These are phyloP conservation scores for Candida frijolesensis DNA, from an alignment of 1,139 yeast species.

Conservation along the genomic window DNA sequence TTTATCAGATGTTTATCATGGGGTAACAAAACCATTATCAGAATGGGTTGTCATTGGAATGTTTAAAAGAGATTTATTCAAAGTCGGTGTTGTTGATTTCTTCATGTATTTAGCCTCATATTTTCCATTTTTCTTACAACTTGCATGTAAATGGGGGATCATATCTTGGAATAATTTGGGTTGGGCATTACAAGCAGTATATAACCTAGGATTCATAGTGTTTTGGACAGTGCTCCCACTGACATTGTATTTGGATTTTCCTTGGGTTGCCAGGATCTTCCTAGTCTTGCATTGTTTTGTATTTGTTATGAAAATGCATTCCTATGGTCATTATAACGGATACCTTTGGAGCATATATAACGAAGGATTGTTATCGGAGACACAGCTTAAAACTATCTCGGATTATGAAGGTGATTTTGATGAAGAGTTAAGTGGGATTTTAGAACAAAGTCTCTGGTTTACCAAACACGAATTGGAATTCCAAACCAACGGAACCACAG, in stretches of 20 bases:
- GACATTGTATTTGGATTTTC: slow-evolving; percentile 45
- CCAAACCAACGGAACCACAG: slow-evolving; percentile 37
- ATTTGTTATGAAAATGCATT: slow-evolving; percentile 88
- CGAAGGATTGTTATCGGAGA: slow-evolving; percentile 55
- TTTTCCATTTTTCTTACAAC: slow-evolving; percentile 57
- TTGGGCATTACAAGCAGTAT: slow-evolving; percentile 57
- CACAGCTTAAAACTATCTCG: slow-evolving; percentile 25
- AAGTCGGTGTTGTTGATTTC: slow-evolving; percentile 69
- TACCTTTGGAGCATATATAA: slow-evolving; percentile 68
- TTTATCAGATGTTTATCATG: slow-evolving; percentile 43
- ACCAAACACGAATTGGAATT: slow-evolving; percentile 64
- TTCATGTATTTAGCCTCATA: slow-evolving; percentile 68
- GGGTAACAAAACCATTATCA: slow-evolving; percentile 25
- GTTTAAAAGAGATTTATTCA: slow-evolving; percentile 56
- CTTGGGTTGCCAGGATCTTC: slow-evolving; percentile 89
- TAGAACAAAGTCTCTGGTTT: slow-evolving; percentile 55
- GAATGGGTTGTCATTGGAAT: slow-evolving; percentile 54
- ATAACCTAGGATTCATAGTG: slow-evolving; percentile 53
- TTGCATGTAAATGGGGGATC: slow-evolving; percentile 39
- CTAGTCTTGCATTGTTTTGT: slow-evolving; percentile 82
- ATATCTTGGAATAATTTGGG: slow-evolving; percentile 65
- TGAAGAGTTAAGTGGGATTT: slow-evolving; percentile 27
- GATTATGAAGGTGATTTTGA: slow-evolving; percentile 20
- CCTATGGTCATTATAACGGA: slow-evolving; percentile 87
- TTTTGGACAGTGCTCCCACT: slow-evolving; percentile 58